phyloP scores from a whole-genome alignment of 108 stramenopile genomes.

The Phaeodactylum tricornutum region DNA sequence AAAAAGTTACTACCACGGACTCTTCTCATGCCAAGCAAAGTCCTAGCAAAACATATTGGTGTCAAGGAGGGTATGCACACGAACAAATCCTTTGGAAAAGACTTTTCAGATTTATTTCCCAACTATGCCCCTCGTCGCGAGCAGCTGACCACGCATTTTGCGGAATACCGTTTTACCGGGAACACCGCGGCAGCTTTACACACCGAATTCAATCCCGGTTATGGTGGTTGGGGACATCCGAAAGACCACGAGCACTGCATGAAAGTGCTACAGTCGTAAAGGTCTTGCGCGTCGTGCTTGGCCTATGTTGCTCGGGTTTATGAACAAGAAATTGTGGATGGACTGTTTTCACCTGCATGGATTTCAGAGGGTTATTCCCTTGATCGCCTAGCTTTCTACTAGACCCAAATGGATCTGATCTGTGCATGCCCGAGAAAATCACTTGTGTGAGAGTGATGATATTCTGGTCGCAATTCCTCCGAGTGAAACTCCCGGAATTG shows the following conservation, averaged over 20 bases:
- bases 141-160: background rate
- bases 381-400: no score
- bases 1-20: slow-evolving; percentile 14
- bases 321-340: no score
- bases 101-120: background rate
- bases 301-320: no score
- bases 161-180: background rate
- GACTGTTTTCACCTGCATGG: no score
- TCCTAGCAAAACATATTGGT: slow-evolving; percentile 44
- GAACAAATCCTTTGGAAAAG: background rate
- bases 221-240: slow-evolving; percentile 53
- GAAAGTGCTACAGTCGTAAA: slow-evolving; percentile 6
- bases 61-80: slow-evolving; percentile 38
- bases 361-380: no score
- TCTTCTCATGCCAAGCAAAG: slow-evolving; percentile 18
- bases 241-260: slow-evolving; percentile 44
- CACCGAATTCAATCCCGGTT: slow-evolving; percentile 10
- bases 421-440: no score
- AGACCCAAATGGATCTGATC: no score
- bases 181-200: background rate
- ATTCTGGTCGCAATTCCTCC: no score
- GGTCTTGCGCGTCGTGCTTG: no score
- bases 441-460: no score
- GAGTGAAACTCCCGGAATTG: no score
- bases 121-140: background rate